A percentile compares a stretch with the other conserved stretches of the same genome.
Conservation (phyloP, 2,329 filamentous ascomycete genomes). For the Exophiala xenobiotica region DNA sequence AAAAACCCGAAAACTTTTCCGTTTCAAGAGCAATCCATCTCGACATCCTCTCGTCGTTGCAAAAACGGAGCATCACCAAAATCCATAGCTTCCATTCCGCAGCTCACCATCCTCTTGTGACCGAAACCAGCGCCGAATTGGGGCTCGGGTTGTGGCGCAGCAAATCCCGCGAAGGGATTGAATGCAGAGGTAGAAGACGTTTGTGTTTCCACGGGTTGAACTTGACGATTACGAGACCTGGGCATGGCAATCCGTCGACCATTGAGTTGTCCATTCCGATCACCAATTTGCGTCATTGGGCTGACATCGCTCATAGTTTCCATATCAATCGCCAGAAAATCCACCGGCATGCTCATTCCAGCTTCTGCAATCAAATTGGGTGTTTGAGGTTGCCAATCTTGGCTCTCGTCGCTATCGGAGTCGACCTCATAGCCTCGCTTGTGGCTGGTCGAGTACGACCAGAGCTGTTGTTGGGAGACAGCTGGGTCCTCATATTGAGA, state of each 20-base stretch:
- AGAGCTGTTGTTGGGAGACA: conserved; percentile 39
- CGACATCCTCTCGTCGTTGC: conserved; percentile 42
- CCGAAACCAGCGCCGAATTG: conserved; percentile 27
- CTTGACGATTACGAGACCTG: conserved; percentile 18
- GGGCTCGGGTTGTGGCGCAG: conserved; percentile 17
- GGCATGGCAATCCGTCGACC: conserved; percentile 29
- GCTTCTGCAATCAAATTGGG: conserved; percentile 26
- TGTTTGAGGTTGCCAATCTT: conserved; percentile 29
- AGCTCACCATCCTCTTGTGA: conserved; percentile 35
- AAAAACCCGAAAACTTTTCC: conserved; percentile 1
- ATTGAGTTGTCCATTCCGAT: conserved; percentile 12
- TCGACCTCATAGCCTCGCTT: conserved; percentile 45
- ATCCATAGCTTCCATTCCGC: conserved; percentile 39
- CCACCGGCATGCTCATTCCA: conserved; percentile 25
- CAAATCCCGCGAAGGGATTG: conserved; percentile 28
- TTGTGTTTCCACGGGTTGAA: conserved; percentile 10
- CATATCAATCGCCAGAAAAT: conserved; percentile 30
- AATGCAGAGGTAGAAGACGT: conserved; percentile 21
- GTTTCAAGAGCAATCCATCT: conserved; percentile 39
- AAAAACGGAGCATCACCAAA: conserved; percentile 49
- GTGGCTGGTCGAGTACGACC: conserved; percentile 37
- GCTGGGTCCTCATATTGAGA: conserved; percentile 39
- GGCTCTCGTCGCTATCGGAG: conserved; percentile 39
- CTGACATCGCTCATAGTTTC: conserved; percentile 28
- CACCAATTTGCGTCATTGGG: conserved; percentile 21